Conservation (phyloP, 2,329 filamentous ascomycete species). For the Pseudogymnoascus sp. region DNA sequence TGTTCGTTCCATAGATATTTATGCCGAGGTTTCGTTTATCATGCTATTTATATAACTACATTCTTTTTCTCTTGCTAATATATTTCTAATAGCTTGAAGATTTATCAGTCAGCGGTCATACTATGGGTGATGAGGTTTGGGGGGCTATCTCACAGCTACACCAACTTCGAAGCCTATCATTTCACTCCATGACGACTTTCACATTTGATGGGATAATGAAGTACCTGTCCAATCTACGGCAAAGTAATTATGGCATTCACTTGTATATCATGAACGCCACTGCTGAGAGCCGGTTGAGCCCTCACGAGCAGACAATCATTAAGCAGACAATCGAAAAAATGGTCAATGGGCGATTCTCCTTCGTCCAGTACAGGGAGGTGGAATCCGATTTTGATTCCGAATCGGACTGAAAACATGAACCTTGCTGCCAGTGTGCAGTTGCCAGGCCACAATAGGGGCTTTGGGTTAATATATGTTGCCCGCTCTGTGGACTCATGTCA, state of each 20-base stretch:
- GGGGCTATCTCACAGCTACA: slow-evolving; percentile 35
- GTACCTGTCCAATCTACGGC: slow-evolving; percentile 33
- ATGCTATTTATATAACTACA: not conserved
- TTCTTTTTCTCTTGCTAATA: not conserved
- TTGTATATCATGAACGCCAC: slow-evolving; percentile 27
- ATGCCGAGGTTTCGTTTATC: not conserved
- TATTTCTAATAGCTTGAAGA: slow-evolving; percentile 38
- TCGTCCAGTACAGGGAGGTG: slow-evolving; percentile 22
- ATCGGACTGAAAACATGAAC: slow-evolving; percentile 18
- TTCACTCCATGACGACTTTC: slow-evolving; percentile 48
- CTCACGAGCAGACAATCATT: slow-evolving; percentile 22
- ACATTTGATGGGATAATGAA: slow-evolving; percentile 39
- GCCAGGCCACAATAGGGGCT: not conserved
- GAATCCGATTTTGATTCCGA: slow-evolving; percentile 23
- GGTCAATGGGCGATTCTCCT: slow-evolving; percentile 30
- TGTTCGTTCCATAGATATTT: slow-evolving; percentile 1
- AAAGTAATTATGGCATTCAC: slow-evolving; percentile 26
- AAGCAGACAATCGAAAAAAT: slow-evolving; percentile 21
- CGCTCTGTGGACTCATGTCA: not conserved
- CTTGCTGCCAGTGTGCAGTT: not conserved
- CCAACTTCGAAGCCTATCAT: slow-evolving; percentile 42
- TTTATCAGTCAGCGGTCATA: slow-evolving; percentile 46
- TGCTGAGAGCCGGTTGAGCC: slow-evolving; percentile 21
- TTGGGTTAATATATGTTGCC: not conserved
- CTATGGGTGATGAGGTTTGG: slow-evolving; percentile 41